Evolutionary conservation across 164 flowering plant species (phyloP), one percentile per base, ranked within the genome.

Genomic region (Liriodendron chinense): DNA sequence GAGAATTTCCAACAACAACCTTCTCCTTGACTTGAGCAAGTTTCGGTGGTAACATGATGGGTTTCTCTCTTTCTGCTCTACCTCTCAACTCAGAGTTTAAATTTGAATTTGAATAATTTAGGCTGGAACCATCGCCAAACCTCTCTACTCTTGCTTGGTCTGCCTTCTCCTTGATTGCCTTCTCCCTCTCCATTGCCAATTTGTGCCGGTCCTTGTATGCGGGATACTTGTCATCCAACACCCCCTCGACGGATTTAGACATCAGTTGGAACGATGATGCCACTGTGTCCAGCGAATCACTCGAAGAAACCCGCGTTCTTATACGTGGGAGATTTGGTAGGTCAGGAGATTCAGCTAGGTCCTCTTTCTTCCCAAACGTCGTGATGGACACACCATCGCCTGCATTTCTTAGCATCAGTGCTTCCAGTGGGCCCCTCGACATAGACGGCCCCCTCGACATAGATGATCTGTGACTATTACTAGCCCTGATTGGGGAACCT

Each of bases 161-260:
- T 47, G 98, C 97, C 78, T 82, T 94, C 75, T 87, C 90, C 85
- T 94, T 96, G 74, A 94, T 81, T 10, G 92, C 83, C 78, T 96
- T 91, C 87, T 94, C 98, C 80, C 97, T 85, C 73, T 92, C 98
- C 28, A 94, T 75, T 2, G 98, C 96, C 83, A 96, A 82, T 78
- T 92, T 96, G 81, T 96, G 98, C 20, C 97, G 78, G 71, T 94
- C 97, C 82, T 89, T 96, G 70, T 88, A 96, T 16, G 92, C 97
- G 65, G 99, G 99, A 81, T 96, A 92, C 83, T 90, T 96, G 43
- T 92, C 97, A 77, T 89, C 94, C 61, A 90, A 12, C 76, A 84
- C 93, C 49, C 97, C 95, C 26, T 87, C 97, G 71, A 92, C 94
- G 49, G 99, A 92, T 81, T 88, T 94, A 23, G 97, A 92, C 98